Evolutionary conservation across 768 basidiomycete species (phyloP).

Genomic region (Panaeolus papilionaceus): DNA sequence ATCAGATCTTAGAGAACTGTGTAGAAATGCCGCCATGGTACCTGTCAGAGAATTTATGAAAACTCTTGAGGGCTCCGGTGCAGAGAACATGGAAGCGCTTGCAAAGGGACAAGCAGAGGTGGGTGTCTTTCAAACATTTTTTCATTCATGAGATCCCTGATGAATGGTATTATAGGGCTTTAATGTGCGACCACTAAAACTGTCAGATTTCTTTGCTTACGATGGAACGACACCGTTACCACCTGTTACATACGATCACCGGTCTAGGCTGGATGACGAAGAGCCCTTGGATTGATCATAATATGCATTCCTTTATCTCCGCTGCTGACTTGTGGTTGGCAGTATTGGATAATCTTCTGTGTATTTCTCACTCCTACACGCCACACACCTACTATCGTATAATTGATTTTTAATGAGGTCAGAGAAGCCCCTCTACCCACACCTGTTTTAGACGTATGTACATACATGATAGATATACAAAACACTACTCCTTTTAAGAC

Average conservation of each 20-base stretch:
- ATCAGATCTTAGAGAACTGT: slow-evolving; percentile 91
- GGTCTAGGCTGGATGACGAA: slow-evolving; percentile 30
- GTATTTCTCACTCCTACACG: background rate
- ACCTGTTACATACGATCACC: slow-evolving; percentile 31
- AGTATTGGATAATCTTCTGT: background rate
- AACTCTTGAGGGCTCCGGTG: slow-evolving; percentile 32
- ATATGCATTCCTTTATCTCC: background rate
- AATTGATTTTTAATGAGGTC: background rate
- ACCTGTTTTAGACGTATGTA: background rate
- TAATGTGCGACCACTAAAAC: slow-evolving; percentile 70
- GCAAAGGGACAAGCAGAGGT: slow-evolving; percentile 59
- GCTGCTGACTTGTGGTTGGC: background rate
- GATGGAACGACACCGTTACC: slow-evolving; percentile 48
- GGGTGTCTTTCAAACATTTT: slow-evolving; percentile 15
- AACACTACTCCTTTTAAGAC: background rate
- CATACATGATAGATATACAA: background rate
- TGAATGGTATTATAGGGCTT: slow-evolving; percentile 62
- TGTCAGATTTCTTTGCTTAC: slow-evolving; percentile 70
- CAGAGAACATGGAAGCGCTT: slow-evolving; percentile 46
- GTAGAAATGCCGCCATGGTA: slow-evolving; percentile 92
- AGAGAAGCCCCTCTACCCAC: background rate
- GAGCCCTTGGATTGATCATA: slow-evolving; percentile 28
- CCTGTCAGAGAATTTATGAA: slow-evolving; percentile 88
- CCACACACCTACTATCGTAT: background rate
- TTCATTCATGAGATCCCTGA: background rate